Percentiles rank a stretch among this genome's conserved stretches.
Evolutionary conservation across 306 rosid species (phyloP).

Genomic region (Neltuma alba): DNA sequence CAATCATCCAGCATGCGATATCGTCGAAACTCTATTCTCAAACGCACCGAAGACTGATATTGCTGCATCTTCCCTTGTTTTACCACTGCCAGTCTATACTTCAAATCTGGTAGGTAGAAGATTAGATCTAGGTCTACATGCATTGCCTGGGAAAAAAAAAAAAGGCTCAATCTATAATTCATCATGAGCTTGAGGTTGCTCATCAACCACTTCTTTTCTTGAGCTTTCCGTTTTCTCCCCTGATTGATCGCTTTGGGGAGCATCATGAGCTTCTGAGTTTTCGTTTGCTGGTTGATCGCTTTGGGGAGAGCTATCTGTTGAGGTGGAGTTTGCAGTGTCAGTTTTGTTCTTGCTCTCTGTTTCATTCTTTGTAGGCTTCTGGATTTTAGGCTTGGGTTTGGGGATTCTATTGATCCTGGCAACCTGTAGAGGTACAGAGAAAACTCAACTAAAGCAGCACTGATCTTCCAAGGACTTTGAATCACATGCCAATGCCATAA

Average conservation of each 20-base stretch:
- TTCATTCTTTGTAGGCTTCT: slow-evolving; percentile 65
- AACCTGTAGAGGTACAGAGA: slow-evolving; percentile 49
- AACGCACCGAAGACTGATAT: slow-evolving; percentile 34
- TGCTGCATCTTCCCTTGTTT: slow-evolving; percentile 37
- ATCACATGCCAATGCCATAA: slow-evolving; percentile 14
- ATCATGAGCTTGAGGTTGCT: slow-evolving; percentile 54
- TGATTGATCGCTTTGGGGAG: slow-evolving; percentile 36
- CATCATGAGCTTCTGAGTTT: slow-evolving; percentile 39
- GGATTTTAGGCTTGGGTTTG: slow-evolving; percentile 87
- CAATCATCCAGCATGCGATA: slow-evolving; percentile 33
- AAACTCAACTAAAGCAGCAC: slow-evolving; percentile 14
- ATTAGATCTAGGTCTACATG: slow-evolving; percentile 36
- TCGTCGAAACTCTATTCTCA: slow-evolving; percentile 37
- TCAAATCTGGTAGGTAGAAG: slow-evolving; percentile 35
- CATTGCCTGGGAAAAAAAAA: slow-evolving; percentile 15
- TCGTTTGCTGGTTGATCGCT: slow-evolving; percentile 42
- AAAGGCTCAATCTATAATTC: slow-evolving; percentile 63
- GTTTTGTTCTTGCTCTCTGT: slow-evolving; percentile 50
- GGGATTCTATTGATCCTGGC: slow-evolving; percentile 71
- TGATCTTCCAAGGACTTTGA: slow-evolving; percentile 3
- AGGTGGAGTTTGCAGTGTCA: slow-evolving; percentile 45
- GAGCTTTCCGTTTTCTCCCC: slow-evolving; percentile 41
- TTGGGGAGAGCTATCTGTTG: slow-evolving; percentile 49
- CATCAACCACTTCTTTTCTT: slow-evolving; percentile 41
- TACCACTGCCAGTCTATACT: slow-evolving; percentile 26